A percentile compares a stretch with the other conserved stretches of the same genome.
phyloP scores from a whole-genome alignment of 2,329 filamentous ascomycete genomes.

The Gyromitra esculenta region DNA sequence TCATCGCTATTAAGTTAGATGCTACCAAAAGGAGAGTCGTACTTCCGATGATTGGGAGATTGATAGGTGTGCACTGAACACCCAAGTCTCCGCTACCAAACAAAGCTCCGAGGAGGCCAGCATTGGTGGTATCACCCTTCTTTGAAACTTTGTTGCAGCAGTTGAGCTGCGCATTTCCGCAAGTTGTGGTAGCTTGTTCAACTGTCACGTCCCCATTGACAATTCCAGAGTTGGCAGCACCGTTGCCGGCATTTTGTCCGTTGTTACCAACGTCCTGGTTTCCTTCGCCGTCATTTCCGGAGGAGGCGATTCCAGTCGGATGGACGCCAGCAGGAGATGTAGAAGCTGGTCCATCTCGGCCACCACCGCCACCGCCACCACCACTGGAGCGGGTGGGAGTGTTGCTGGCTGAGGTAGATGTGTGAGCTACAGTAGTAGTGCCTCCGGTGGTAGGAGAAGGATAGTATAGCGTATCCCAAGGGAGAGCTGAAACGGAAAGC shows the following conservation, averaged over 20 bases:
- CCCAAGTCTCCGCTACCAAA: conserved; percentile 36
- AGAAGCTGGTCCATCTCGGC: background rate
- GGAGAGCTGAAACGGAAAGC: background rate
- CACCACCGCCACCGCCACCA: background rate
- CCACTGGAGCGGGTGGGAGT: background rate
- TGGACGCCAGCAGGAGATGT: background rate
- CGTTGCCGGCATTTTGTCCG: conserved; percentile 27
- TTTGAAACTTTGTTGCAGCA: conserved; percentile 42
- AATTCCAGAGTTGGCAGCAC: background rate
- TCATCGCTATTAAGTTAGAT: background rate
- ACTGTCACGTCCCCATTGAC: conserved; percentile 31
- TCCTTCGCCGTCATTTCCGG: conserved; percentile 7
- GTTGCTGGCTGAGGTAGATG: background rate
- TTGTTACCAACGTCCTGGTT: conserved; percentile 29
- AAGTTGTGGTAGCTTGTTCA: conserved; percentile 21
- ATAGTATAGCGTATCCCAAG: background rate
- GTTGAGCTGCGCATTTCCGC: conserved; percentile 41
- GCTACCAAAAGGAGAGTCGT: background rate
- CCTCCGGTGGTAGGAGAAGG: background rate
- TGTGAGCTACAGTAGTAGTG: background rate
- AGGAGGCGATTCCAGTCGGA: background rate
- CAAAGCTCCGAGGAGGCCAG: conserved; percentile 17
- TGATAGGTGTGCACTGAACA: conserved; percentile 32
- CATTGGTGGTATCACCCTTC: conserved; percentile 32
- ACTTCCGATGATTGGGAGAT: conserved; percentile 21